Evolutionary conservation across 306 rosid genomes (phyloP).

Genomic region (Styphnolobium japonicum): DNA sequence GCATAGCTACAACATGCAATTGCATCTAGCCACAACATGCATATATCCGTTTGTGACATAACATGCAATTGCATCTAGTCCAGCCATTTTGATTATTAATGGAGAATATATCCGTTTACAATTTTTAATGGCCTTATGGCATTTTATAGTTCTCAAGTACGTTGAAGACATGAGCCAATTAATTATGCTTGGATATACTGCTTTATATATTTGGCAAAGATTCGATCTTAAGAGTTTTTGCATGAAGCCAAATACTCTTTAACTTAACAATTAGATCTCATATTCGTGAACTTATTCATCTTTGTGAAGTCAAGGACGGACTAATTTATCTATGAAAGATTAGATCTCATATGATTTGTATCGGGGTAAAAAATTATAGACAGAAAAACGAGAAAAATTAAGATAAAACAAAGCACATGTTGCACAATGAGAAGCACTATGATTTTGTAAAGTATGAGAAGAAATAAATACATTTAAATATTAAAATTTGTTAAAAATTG

Average conservation of each 20-base stretch:
- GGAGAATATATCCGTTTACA: not conserved
- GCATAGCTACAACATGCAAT: not conserved
- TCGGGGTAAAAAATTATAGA: not conserved
- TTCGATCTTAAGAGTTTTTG: not conserved
- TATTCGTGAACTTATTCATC: not conserved
- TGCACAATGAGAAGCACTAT: not conserved
- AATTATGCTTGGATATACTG: not conserved
- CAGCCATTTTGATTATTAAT: not conserved
- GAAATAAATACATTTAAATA: not conserved
- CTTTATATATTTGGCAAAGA: not conserved
- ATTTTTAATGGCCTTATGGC: not conserved
- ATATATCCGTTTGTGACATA: not conserved
- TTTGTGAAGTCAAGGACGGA: not conserved
- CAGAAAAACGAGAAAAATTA: not conserved
- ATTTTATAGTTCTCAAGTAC: not conserved
- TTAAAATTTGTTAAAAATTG: not conserved
- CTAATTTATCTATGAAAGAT: not conserved
- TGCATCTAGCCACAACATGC: not conserved
- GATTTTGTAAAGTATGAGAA: not conserved
- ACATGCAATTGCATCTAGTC: not conserved
- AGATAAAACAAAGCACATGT: constrained; percentile 4
- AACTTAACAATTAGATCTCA: not conserved
- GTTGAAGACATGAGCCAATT: not conserved
- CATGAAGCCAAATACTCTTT: not conserved
- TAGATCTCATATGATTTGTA: not conserved